phyloP scores from a whole-genome alignment of 768 basidiomycete genomes.

The Tephrocybe rancida region DNA sequence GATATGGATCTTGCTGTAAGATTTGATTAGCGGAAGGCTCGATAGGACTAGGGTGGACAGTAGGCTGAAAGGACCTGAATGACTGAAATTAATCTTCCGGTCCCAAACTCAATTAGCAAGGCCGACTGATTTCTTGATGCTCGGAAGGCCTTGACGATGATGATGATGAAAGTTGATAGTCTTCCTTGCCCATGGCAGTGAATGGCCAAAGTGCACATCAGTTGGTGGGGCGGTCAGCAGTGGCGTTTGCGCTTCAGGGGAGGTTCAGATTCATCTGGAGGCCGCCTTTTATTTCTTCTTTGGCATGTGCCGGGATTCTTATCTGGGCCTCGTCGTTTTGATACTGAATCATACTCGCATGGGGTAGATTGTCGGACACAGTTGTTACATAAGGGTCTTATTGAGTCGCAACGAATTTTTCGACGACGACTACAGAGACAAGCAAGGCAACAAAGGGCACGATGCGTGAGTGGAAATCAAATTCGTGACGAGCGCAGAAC shows the following conservation, averaged over 20 bases:
- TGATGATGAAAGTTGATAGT: slow-evolving; percentile 29
- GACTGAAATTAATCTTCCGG: slow-evolving; percentile 24
- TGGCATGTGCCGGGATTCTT: slow-evolving; percentile 84
- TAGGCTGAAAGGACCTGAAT: slow-evolving; percentile 31
- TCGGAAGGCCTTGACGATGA: slow-evolving; percentile 25
- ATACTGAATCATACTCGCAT: slow-evolving; percentile 79
- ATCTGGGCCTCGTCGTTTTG: slow-evolving; percentile 85
- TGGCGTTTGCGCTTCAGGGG: slow-evolving; percentile 56
- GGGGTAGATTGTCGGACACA: slow-evolving; percentile 76
- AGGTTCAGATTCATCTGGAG: slow-evolving; percentile 51
- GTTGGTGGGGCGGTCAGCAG: slow-evolving; percentile 26
- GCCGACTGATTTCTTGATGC: slow-evolving; percentile 19
- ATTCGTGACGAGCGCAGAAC: slow-evolving; percentile 34
- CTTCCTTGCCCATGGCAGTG: slow-evolving; percentile 40
- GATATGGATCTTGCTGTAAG: slow-evolving; percentile 30
- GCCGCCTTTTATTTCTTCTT: slow-evolving; percentile 83
- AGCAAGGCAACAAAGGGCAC: slow-evolving; percentile 31
- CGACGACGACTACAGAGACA: slow-evolving; percentile 64
- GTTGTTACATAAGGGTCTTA: slow-evolving; percentile 79
- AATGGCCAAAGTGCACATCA: slow-evolving; percentile 31
- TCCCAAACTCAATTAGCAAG: slow-evolving; percentile 30
- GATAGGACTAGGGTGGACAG: background rate
- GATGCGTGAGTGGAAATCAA: slow-evolving; percentile 36
- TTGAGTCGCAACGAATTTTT: slow-evolving; percentile 88
- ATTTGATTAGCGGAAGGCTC: slow-evolving; percentile 1